Evolutionary conservation across 1,284 basidiomycete genomes (phyloP), one percentile per base, ranked within the genome.

Genomic region (Pholiota adiposa): DNA sequence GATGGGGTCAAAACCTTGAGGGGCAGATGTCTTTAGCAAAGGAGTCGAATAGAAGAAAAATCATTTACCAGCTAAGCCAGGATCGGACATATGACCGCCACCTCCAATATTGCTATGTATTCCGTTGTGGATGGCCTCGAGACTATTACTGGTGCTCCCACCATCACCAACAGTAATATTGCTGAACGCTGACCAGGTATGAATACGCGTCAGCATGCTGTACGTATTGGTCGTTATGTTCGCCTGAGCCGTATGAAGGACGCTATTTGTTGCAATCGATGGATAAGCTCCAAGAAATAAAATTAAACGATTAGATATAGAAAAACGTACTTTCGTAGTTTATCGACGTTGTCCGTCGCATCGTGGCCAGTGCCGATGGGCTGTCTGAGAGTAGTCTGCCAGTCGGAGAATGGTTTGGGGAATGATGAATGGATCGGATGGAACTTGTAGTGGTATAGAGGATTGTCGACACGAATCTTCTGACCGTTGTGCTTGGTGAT

Each of bases 81-180:
- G 70, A 59, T 77, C 70, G 16, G 65, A 60, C 81, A 84, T 83
- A 18, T 83, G 78, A 9, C 82, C 82, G 40, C 67, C 71, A 0
- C 80, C 76, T 44, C 78, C 78, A 19, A 77, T 72, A 31, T 73
- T 63, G 33, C 72, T 72, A 56, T 83, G 82, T 18, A 84, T 75
- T 25, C 68, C 65, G 60, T 83, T 80, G 63, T 85, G 82, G 46
- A 84, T 79, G 16, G 75, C 73, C 60, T 85, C 83, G 16, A 85
- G 58, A 63, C 79, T 81, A 72, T 78, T 82, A 56, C 73, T 76
- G 19, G 69, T 63, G 60, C 72, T 76, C 44, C 72, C 73, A 11
- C 71, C 74, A 52, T 76, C 72, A 5, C 68, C 72, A 9, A 63
- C 56, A 0, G 75, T 74, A 67, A 82, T 76, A 69, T 81, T 83